Conservation (phyloP, 495 filamentous ascomycete species). For the Patellaria atrata region DNA sequence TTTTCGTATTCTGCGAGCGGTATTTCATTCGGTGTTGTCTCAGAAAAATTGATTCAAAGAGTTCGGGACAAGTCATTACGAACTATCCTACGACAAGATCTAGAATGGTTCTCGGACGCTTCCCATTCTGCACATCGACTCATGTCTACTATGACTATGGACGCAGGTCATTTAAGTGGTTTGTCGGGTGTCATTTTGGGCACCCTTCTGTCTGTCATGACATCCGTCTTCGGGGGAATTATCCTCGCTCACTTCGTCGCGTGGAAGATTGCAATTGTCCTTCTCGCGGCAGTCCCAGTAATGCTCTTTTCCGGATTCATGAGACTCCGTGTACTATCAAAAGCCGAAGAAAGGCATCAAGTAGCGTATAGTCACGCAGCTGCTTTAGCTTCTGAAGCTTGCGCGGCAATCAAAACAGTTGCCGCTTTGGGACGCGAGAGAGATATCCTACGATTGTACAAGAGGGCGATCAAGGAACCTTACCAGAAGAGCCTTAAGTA, state of each 20-base stretch:
- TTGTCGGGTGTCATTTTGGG: constrained; percentile 20
- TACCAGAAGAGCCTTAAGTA: constrained; percentile 27
- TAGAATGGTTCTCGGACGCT: constrained; percentile 35
- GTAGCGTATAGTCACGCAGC: constrained; percentile 41
- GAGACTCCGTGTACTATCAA: constrained; percentile 19
- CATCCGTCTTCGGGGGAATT: constrained; percentile 19
- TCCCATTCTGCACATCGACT: constrained; percentile 37
- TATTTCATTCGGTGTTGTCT: constrained; percentile 34
- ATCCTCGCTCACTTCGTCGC: constrained; percentile 18
- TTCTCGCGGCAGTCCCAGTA: constrained; percentile 18
- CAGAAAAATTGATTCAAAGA: constrained; percentile 32
- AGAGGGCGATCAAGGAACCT: constrained; percentile 29
- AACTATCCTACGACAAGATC: constrained; percentile 33
- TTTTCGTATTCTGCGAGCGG: constrained; percentile 33
- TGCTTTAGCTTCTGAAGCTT: constrained; percentile 43
- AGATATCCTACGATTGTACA: constrained; percentile 34
- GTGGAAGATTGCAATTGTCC: constrained; percentile 24
- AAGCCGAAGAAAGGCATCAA: constrained; percentile 46
- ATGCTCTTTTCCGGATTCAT: constrained; percentile 20
- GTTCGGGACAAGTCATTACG: constrained; percentile 34
- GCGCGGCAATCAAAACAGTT: constrained; percentile 43
- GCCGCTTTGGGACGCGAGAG: constrained; percentile 39
- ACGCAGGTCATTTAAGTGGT: constrained; percentile 33
- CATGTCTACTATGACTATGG: constrained; percentile 37
- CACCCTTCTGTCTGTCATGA: constrained; percentile 16